Evolutionary conservation across 495 filamentous ascomycete genomes (phyloP).

Genomic region (Penicillium simplicissimum): DNA sequence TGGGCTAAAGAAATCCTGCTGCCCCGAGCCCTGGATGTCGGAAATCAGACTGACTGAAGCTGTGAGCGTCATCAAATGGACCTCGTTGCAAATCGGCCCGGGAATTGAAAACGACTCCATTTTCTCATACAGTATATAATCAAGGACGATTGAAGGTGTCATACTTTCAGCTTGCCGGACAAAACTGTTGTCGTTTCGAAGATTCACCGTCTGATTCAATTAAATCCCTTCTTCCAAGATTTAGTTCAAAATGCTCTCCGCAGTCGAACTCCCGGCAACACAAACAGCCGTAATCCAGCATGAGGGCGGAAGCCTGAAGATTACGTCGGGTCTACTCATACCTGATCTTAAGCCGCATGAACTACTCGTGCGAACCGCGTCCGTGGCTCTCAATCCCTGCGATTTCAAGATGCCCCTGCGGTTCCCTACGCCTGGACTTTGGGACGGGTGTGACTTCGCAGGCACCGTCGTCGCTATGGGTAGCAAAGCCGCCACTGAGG

Average conservation of each 20-base stretch:
- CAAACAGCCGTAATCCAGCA: constrained; percentile 29
- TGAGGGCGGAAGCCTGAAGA: constrained; percentile 20
- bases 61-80: background rate
- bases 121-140: background rate
- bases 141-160: background rate
- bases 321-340: constrained; percentile 21
- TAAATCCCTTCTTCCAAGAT: background rate
- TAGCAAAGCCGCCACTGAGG: constrained; percentile 18
- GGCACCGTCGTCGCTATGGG: constrained; percentile 39
- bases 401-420: constrained; percentile 45
- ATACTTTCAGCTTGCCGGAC: no score
- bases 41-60: background rate
- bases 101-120: background rate
- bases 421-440: constrained; percentile 36
- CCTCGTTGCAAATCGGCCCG: background rate
- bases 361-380: constrained; percentile 32
- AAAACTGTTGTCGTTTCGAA: background rate
- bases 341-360: constrained; percentile 22
- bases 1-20: no score
- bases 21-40: no score
- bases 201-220: background rate
- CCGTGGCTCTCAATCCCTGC: constrained; percentile 49
- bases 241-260: background rate
- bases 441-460: constrained; percentile 47
- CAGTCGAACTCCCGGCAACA: constrained; percentile 1